Conservation (phyloP, 2,329 filamentous ascomycete species). For the Penicillium sp. region DNA sequence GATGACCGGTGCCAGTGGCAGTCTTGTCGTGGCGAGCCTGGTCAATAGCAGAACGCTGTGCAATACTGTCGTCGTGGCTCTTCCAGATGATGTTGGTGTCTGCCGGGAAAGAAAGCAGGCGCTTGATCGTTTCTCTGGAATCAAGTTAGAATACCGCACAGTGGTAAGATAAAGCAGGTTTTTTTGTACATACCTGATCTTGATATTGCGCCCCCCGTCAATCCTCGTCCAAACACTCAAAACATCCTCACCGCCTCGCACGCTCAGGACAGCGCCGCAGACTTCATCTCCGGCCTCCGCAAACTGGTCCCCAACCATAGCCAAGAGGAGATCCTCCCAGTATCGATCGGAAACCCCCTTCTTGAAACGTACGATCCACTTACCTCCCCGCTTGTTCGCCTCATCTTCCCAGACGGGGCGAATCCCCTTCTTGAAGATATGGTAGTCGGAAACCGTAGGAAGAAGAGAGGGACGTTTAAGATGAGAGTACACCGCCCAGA, state of each 20-base stretch:
- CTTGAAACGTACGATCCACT: slow-evolving; percentile 96
- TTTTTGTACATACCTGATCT: slow-evolving; percentile 71
- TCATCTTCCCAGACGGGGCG: slow-evolving; percentile 98
- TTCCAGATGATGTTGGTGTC: slow-evolving; percentile 95
- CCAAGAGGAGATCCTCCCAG: slow-evolving; percentile 91
- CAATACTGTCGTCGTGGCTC: slow-evolving; percentile 93
- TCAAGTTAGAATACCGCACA: slow-evolving; percentile 17
- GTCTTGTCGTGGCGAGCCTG: slow-evolving; percentile 85
- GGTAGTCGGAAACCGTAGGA: slow-evolving; percentile 93
- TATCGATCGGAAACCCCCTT: slow-evolving; percentile 96
- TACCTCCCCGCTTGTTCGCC: slow-evolving; percentile 91
- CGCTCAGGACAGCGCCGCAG: slow-evolving; percentile 89
- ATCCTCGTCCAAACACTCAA: slow-evolving; percentile 97
- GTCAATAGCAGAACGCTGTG: slow-evolving; percentile 84
- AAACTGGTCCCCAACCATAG: slow-evolving; percentile 92
- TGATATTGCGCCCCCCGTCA: slow-evolving; percentile 88
- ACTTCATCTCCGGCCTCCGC: slow-evolving; percentile 89
- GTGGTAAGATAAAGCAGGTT: slow-evolving; percentile 4
- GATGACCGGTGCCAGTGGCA: slow-evolving; percentile 33
- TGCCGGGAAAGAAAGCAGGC: slow-evolving; percentile 76
- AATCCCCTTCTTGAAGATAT: slow-evolving; percentile 95
- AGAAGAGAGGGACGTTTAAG: slow-evolving; percentile 84
- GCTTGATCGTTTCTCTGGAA: slow-evolving; percentile 85
- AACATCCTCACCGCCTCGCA: slow-evolving; percentile 93
- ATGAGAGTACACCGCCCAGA: slow-evolving; percentile 85